Base-by-base conservation (phyloP, 1,284 basidiomycete species). In the Apiotrichum montevideense region DNA sequence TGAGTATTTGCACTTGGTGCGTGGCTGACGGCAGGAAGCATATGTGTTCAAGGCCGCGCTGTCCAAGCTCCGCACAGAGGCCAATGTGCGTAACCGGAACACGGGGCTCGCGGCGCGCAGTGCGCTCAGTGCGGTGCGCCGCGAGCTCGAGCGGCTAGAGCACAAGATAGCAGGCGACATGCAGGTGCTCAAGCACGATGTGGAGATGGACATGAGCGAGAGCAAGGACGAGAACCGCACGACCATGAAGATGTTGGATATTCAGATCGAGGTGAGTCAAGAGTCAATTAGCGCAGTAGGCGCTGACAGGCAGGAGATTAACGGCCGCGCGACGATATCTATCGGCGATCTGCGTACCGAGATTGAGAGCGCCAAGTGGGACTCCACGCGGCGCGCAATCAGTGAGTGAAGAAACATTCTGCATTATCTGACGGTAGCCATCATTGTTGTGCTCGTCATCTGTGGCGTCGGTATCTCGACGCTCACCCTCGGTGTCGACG, bases 121-220 rank as follows among this genome's bases (percentile, higher is more conserved):
- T 4, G 81, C 88, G 51, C 86, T 87, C 2, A 80, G 84, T 9
- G 83, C 87, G 0, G 80, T 97, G 11, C 83, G 94, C 61, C 81
- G 92, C 59, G 96, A 98, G 55, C 86, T 95, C 8, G 95, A 99
- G 70, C 79, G 82, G 3, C 77, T 98, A 40, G 85, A 88, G 66
- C 86, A 88, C 52, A 94, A 89, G 77, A 88, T 98, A 85, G 94
- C 94, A 74, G 92, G 97, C 73, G 91, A 96, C 67, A 79, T 98
- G 45, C 85, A 83, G 35, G 87, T 84, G 43, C 80, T 99, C 66
- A 94, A 92, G 77, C 59, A 71, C 41, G 56, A 55, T 49, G 89
- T 95, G 56, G 92, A 98, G 76, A 90, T 98, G 82, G 95, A 98
- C 58, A 82, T 98, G 68, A 93, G 96, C 72, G 91, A 86, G 63